phyloP scores from a whole-genome alignment of 495 filamentous ascomycete genomes.

The Letharia columbiana region DNA sequence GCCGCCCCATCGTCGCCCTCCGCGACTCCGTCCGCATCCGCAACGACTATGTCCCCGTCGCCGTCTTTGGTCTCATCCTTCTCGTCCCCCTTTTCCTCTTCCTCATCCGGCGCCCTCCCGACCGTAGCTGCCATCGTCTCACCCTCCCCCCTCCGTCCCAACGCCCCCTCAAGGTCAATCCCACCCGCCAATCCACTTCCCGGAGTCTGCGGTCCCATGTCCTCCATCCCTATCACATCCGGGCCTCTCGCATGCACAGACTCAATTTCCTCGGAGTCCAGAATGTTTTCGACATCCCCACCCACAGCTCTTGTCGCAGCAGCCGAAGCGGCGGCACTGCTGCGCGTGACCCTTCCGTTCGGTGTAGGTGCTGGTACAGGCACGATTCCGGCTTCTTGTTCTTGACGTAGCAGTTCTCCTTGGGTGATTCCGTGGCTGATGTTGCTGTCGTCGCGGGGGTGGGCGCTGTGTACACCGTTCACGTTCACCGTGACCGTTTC shows the following conservation, averaged over 20 bases:
- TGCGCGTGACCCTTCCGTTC: slow-evolving; percentile 21
- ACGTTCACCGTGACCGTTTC: slow-evolving; percentile 63
- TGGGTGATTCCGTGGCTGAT: slow-evolving; percentile 53
- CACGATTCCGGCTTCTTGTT: slow-evolving; percentile 62
- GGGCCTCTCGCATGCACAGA: slow-evolving; percentile 75
- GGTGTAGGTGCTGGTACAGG: slow-evolving; percentile 23
- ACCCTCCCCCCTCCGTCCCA: slow-evolving; percentile 19
- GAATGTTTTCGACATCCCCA: slow-evolving; percentile 17
- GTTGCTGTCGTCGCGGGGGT: slow-evolving; percentile 19
- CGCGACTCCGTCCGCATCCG: slow-evolving; percentile 27
- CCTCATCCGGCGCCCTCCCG: slow-evolving; percentile 18
- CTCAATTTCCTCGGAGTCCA: slow-evolving; percentile 40
- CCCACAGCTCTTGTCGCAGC: slow-evolving; percentile 30
- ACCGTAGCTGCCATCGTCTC: slow-evolving; percentile 10
- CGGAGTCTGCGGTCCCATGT: slow-evolving; percentile 68
- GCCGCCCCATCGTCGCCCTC: slow-evolving; percentile 17
- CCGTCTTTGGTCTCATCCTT: slow-evolving; percentile 23
- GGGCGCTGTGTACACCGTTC: slow-evolving; percentile 47
- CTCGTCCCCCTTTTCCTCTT: slow-evolving; percentile 12
- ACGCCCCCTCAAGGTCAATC: slow-evolving; percentile 20
- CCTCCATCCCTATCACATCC: slow-evolving; percentile 71
- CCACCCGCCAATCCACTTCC: slow-evolving; percentile 20
- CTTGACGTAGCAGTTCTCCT: slow-evolving; percentile 68
- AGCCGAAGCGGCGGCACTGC: slow-evolving; percentile 21
- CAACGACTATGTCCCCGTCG: slow-evolving; percentile 39